Evolutionary conservation across 139 green algal species (phyloP).

Genomic region (Tetradesmus lagerheimii): DNA sequence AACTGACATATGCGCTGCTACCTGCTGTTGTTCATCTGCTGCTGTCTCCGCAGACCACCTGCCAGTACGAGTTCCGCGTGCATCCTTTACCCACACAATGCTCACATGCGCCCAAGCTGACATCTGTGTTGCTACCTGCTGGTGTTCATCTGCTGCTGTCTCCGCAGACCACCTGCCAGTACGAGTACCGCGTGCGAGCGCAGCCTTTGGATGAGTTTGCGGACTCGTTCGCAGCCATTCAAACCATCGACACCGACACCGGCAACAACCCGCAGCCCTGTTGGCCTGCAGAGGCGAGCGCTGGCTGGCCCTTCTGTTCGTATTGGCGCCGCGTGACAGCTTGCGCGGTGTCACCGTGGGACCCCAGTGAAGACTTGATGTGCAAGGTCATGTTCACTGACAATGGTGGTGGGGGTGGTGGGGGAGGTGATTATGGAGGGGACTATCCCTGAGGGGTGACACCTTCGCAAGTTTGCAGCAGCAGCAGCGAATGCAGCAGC

Average conservation of each 20-base stretch:
- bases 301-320: constrained; percentile 21
- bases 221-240: background rate
- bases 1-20: no score
- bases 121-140: background rate
- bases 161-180: constrained; percentile 28
- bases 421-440: background rate
- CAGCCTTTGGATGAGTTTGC: background rate
- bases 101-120: no score
- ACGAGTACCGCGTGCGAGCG: constrained; percentile 14
- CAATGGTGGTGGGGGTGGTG: background rate
- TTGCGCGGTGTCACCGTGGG: constrained; percentile 3
- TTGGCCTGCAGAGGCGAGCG: background rate
- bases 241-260: constrained; percentile 11
- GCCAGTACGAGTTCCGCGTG: no score
- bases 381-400: constrained; percentile 3
- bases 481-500: no score
- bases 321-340: background rate
- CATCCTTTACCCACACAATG: no score
- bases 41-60: no score
- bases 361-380: background rate
- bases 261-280: constrained; percentile 14
- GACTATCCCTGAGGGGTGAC: background rate
- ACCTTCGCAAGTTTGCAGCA: no score
- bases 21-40: no score
- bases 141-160: background rate